Evolutionary conservation across 1,284 basidiomycete species (phyloP).

Genomic region (Rhodotorula mucilaginosa): DNA sequence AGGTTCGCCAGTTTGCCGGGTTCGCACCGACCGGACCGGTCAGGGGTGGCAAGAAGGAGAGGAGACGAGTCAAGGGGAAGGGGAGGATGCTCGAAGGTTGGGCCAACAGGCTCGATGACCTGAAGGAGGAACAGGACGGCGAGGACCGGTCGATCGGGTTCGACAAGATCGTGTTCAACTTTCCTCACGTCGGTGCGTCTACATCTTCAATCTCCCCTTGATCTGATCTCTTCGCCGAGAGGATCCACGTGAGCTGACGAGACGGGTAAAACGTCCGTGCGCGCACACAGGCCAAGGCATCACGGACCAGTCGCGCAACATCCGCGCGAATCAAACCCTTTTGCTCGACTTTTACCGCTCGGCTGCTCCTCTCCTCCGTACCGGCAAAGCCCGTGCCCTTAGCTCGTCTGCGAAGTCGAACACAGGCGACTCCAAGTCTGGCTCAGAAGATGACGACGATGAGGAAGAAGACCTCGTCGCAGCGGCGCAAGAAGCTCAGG

Average conservation of each 20-base stretch:
- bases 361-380: conserved; percentile 60
- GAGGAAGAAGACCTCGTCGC: conserved; percentile 20
- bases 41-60: not conserved
- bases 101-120: not conserved
- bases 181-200: conserved; percentile 83
- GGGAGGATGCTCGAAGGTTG: conserved; percentile 7
- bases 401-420: not conserved
- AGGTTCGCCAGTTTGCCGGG: conserved; percentile 46
- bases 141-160: conserved; percentile 53
- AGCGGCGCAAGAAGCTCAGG: too few relatives aligned
- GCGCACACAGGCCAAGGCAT: conserved; percentile 77
- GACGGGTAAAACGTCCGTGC: too few relatives aligned
- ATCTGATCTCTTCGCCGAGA: not conserved
- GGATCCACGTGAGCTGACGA: not conserved
- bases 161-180: conserved; percentile 89
- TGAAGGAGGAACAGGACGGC: not conserved
- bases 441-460: conserved; percentile 31
- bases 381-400: conserved; percentile 8
- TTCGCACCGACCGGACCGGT: not conserved
- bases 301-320: conserved; percentile 89
- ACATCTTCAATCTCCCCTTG: not conserved
- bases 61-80: conserved; percentile 6
- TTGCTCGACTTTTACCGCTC: conserved; percentile 80
- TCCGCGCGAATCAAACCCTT: conserved; percentile 85
- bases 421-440: conserved; percentile 14